phyloP scores from a whole-genome alignment of 345 rosid genomes.

The Sonneratia caseolaris region DNA sequence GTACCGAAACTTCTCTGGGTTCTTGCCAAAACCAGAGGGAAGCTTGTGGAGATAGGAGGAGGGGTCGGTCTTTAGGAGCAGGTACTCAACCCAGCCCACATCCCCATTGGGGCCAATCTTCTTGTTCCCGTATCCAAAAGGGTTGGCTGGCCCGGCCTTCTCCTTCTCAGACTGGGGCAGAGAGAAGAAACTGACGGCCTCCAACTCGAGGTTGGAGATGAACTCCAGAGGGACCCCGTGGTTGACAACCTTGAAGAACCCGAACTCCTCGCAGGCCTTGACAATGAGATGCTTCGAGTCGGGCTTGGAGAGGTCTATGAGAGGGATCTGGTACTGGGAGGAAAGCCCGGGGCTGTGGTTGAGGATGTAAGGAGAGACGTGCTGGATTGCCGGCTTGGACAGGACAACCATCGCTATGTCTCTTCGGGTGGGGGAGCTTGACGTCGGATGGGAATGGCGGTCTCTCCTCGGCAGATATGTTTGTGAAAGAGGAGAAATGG shows the following conservation, averaged over 20 bases:
- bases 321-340: conserved; percentile 12
- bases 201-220: conserved; percentile 24
- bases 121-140: conserved; percentile 45
- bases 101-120: conserved; percentile 42
- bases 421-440: background rate
- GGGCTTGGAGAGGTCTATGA: conserved; percentile 22
- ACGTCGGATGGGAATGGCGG: background rate
- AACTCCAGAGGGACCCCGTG: conserved; percentile 33
- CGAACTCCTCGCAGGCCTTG: conserved; percentile 36
- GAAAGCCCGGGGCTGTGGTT: background rate
- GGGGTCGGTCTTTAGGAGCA: conserved; percentile 27
- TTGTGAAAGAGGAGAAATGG: background rate
- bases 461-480: background rate
- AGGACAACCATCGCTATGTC: conserved; percentile 12
- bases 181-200: conserved; percentile 30
- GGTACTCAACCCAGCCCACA: conserved; percentile 47
- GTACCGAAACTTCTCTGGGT: conserved; percentile 27
- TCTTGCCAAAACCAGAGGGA: conserved; percentile 10
- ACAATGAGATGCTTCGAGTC: conserved; percentile 24
- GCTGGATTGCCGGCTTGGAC: conserved; percentile 14
- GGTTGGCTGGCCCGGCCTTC: conserved; percentile 28
- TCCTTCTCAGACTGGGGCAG: conserved; percentile 28
- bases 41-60: conserved; percentile 5
- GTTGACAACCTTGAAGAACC: conserved; percentile 44
- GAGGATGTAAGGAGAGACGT: conserved; percentile 9